Conservation (phyloP, 768 basidiomycete genomes). For the Leucosporidium scottii region DNA sequence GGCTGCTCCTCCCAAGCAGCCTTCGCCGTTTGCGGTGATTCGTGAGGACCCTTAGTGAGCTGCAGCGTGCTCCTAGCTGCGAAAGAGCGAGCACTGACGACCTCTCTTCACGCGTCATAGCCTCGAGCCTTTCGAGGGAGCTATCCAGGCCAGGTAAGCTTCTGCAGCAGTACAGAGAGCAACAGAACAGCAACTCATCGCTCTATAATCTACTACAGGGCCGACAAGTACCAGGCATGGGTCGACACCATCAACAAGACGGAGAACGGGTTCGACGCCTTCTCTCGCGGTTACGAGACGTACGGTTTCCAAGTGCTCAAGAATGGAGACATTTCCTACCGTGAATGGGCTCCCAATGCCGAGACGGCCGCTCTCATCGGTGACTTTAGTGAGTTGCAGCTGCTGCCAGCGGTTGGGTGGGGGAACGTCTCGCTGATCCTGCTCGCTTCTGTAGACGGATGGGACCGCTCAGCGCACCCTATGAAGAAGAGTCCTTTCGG, state of each 20-base stretch:
- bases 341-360: conserved; percentile 96
- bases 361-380: conserved; percentile 76
- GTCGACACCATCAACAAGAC: conserved; percentile 39
- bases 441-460: conserved; percentile 56
- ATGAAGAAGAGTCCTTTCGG: conserved; percentile 81
- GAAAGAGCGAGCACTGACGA: background rate
- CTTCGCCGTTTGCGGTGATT: conserved; percentile 33
- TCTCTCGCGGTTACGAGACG: conserved; percentile 68
- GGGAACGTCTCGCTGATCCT: background rate
- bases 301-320: conserved; percentile 66
- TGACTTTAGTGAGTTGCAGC: conserved; percentile 81
- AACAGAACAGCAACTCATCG: too few species aligned
- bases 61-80: background rate
- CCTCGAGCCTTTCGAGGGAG: conserved; percentile 42
- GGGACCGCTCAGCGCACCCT: conserved; percentile 76
- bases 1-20: background rate
- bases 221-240: conserved; percentile 39
- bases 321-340: conserved; percentile 67
- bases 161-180: background rate
- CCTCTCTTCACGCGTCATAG: conserved; percentile 23
- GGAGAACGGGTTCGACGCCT: conserved; percentile 77
- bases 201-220: conserved; percentile 28
- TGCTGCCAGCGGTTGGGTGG: background rate
- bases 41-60: conserved; percentile 43
- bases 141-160: conserved; percentile 37